Conservation (phyloP, 192 early-diverging fungal genomes). For the Mycoemilia scoparia region DNA sequence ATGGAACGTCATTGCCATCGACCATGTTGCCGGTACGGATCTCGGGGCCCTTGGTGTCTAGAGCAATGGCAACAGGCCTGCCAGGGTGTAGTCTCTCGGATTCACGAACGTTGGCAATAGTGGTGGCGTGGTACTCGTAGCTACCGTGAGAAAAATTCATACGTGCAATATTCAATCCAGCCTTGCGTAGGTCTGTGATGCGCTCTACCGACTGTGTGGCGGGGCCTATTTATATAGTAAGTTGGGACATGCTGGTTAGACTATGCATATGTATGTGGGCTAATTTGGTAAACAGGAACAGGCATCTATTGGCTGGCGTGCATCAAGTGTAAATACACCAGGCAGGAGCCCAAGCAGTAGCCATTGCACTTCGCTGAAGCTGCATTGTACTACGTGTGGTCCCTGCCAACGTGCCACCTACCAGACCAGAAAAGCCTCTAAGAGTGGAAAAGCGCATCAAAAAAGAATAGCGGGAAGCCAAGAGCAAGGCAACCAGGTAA, state of each 20-base stretch:
- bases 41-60: slow-evolving; percentile 77
- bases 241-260: neutral
- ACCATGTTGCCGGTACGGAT: slow-evolving; percentile 72
- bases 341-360: too few species aligned
- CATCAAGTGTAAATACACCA: neutral
- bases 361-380: too few species aligned
- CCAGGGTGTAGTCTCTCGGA: slow-evolving; percentile 25
- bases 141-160: slow-evolving; percentile 61
- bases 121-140: slow-evolving; percentile 51
- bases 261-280: too few species aligned
- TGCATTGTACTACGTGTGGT: too few species aligned
- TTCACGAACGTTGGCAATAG: slow-evolving; percentile 49
- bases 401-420: too few species aligned
- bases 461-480: too few species aligned
- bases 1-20: slow-evolving; percentile 51
- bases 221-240: slow-evolving; percentile 30
- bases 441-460: too few species aligned
- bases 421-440: too few species aligned
- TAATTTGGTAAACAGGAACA: neutral
- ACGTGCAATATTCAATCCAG: slow-evolving; percentile 69
- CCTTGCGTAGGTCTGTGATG: slow-evolving; percentile 44
- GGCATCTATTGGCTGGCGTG: neutral
- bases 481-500: neutral
- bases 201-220: slow-evolving; percentile 58
- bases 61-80: slow-evolving; percentile 44